Evolutionary conservation across 352 stramenopile species (phyloP).

Genomic region (Peronosclerospora sorghi): DNA sequence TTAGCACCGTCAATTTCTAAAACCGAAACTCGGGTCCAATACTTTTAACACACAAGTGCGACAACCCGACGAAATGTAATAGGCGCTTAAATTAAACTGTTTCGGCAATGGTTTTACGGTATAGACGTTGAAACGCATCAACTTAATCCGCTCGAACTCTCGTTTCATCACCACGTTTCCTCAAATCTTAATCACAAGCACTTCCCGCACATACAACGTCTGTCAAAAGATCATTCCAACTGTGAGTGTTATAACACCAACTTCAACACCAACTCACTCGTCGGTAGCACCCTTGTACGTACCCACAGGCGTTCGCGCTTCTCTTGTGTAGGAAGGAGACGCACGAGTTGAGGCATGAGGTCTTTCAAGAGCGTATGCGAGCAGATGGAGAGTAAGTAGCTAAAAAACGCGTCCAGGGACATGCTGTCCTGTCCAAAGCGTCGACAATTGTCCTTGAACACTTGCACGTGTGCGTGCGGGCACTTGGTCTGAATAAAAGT

Average conservation of each 20-base stretch:
- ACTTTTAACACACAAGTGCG: no score
- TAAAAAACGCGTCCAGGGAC: conserved; percentile 74
- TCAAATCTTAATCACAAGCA: conserved; percentile 40
- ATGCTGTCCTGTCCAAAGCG: conserved; percentile 80
- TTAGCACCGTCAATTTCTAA: no score
- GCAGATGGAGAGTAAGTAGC: conserved; percentile 75
- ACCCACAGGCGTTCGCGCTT: conserved; percentile 79
- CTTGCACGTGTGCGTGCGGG: conserved; percentile 69
- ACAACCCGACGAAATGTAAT: no score
- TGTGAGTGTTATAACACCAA: no score
- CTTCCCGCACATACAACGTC: conserved; percentile 37
- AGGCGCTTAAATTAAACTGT: no score
- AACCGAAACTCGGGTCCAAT: no score
- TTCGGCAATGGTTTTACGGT: no score
- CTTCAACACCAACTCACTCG: neutral
- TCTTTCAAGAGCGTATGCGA: conserved; percentile 60
- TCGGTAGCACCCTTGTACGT: conserved; percentile 17
- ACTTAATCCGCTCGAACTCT: no score
- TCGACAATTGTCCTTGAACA: conserved; percentile 85
- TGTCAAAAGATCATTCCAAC: no score
- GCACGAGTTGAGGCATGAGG: conserved; percentile 70
- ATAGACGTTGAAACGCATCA: no score
- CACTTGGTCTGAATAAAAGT: conserved; percentile 64
- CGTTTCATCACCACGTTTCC: no score
- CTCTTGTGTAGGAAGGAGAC: conserved; percentile 70